Evolutionary conservation across 305 asterid genomes (phyloP), one percentile per base, ranked within the genome.

Genomic region (Lippia alba): DNA sequence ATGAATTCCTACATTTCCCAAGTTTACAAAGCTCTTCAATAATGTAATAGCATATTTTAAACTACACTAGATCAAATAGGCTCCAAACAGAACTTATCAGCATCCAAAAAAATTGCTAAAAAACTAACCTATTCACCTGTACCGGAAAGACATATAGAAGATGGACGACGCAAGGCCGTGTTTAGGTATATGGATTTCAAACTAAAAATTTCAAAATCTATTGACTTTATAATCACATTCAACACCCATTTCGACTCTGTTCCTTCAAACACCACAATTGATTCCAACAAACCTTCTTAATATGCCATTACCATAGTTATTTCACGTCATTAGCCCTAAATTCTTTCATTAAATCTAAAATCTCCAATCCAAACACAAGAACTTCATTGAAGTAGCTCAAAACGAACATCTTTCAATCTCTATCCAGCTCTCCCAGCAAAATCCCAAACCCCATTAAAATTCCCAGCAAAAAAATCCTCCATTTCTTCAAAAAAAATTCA

Each of bases 391-490:
- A n/a, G 34, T 32, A 61, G 12, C 12, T 18, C 40, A 17, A 70
- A 50, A 4, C 8, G 19, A 24, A 24, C 3, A 24, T 24, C 30
- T 24, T 49, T 34, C 8, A 2, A 33, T 15, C 4, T 58, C 34
- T 14, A 24, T 1, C 41, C 41, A 36, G 4, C 9, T 36, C 41
- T 6, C 34, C 16, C n/a, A 9, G 15, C 6, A 33, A 17, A 56
- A 55, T 45, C 40, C 8, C 65, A 30, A 12, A 1, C 12, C 63
- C 62, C 19, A 53, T 54, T 1, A 12, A 66, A 8, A 2, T 59
- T 12, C 16, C 60, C 49, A 51, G 55, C 58, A 48, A 19, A 70
- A 12, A 54, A 51, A 12, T 19, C 5, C 66, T 46, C 17, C 49
- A 33, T 6, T 19, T 39, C 40, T 32, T 34, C 44, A n/a, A 5